Evolutionary conservation across 495 filamentous ascomycete species (phyloP).

Genomic region (Penicillium silybi): DNA sequence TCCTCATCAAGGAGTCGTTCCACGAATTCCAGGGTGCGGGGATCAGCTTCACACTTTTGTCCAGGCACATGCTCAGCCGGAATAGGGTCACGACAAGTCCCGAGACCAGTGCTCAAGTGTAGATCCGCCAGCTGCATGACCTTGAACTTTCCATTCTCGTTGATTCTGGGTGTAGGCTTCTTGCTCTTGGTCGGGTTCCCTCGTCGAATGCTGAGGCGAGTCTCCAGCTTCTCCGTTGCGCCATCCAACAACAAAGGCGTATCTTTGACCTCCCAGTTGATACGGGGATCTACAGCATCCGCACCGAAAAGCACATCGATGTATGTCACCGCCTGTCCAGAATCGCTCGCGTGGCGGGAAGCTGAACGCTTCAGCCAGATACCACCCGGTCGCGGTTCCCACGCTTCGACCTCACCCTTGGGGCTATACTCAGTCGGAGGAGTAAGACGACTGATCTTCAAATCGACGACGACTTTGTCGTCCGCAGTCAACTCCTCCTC

Average conservation of each 20-base stretch:
- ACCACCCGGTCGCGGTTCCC: conserved; percentile 77
- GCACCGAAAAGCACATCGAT: conserved; percentile 91
- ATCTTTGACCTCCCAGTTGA: conserved; percentile 73
- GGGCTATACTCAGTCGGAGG: conserved; percentile 58
- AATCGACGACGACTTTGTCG: conserved; percentile 80
- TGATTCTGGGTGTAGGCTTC: conserved; percentile 69
- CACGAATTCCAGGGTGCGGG: conserved; percentile 87
- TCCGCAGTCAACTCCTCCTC: conserved; percentile 74
- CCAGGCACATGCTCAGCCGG: conserved; percentile 62
- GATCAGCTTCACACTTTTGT: conserved; percentile 83
- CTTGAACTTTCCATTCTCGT: conserved; percentile 91
- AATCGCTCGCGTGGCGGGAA: conserved; percentile 74
- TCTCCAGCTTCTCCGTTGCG: conserved; percentile 55
- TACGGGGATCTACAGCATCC: conserved; percentile 85
- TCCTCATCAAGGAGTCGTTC: conserved; percentile 79
- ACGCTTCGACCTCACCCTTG: conserved; percentile 56
- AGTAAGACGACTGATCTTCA: conserved; percentile 73
- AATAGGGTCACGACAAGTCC: conserved; percentile 76
- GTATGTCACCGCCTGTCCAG: conserved; percentile 69
- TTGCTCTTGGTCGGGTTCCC: conserved; percentile 56
- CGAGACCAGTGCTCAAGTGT: conserved; percentile 86
- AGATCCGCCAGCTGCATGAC: conserved; percentile 92
- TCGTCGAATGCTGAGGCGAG: conserved; percentile 71
- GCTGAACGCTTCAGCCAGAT: conserved; percentile 83
- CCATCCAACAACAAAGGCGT: conserved; percentile 64